Base-by-base conservation (phyloP, 768 basidiomycete species). In the Pisolithus microcarpus region DNA sequence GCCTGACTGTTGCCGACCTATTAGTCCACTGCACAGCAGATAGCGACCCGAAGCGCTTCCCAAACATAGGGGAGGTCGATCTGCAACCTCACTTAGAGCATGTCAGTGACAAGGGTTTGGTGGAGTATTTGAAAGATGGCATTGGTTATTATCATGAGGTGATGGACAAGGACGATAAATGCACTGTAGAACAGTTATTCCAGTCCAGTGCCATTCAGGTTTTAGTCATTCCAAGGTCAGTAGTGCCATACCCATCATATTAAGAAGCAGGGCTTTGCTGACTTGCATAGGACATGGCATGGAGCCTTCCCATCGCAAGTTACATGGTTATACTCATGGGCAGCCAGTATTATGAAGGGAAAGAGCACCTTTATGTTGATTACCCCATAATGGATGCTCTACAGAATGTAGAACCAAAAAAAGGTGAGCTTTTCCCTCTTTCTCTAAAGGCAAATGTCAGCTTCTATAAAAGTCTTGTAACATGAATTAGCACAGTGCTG, bases 321-420 rank as follows among this genome's bases (percentile, higher is more conserved):
- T 94, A 96, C 68, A 96, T 98, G 91, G 94, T 97, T 39, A 85
- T 99, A 65, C 91, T 99, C 59, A 97, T 98, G 94, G 95, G 95
- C n/a, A 92, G 96, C 0, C 96, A 99, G 63, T 86, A 70, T 52
- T 98, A 88, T 59, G 94, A 98, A 66, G 95, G 95, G 62, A 90
- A 92, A 68, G 96, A 99, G 61, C 96, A 98, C 63, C 88, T 96
- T 42, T 99, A 99, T 58, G 78, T 94, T 57, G 96, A 98, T 67
- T 97, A 98, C 64, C 93, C 95, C 3, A 91, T 99, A 52, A 95
- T 95, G 79, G 95, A 98, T 59, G 89, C 98, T 6, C 78, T 98
- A 2, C 96, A 98, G 64, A 98, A n/a, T n/a, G n/a, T n/a, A n/a
- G n/a, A n/a, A n/a, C n/a, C n/a, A n/a, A n/a, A n/a, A n/a, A n/a